These are phyloP conservation scores for Phlyctochytrium bullatum DNA, from an alignment of 192 early-diverging fungal genomes.

Conservation along the genomic window DNA sequence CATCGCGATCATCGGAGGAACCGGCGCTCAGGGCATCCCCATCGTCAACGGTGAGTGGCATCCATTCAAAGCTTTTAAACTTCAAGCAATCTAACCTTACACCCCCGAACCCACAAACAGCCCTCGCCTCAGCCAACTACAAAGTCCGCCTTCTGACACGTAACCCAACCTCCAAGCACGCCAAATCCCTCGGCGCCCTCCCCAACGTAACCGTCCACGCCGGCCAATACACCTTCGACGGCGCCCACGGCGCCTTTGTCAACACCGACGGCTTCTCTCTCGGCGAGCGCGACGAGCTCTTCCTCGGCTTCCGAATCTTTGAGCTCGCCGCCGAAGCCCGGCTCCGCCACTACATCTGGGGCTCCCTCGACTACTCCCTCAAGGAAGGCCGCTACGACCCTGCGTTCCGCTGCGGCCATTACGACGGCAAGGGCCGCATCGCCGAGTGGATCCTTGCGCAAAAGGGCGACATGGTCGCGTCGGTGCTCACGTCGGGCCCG, in stretches of 20 bases:
- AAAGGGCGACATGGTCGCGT: not conserved
- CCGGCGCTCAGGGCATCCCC: not conserved
- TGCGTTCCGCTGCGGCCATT: not conserved
- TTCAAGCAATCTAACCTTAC: too few relatives aligned
- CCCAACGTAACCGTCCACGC: not conserved
- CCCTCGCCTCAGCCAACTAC: not conserved
- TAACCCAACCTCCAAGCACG: not conserved
- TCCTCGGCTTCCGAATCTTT: not conserved
- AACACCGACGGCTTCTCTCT: not conserved
- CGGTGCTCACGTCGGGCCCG: not conserved
- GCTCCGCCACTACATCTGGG: not conserved
- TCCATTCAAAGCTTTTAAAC: too few relatives aligned
- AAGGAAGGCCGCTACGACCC: not conserved
- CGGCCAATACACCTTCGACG: not conserved
- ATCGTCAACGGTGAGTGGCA: not conserved
- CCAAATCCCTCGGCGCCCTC: not conserved
- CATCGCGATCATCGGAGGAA: not conserved
- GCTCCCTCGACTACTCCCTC: not conserved
- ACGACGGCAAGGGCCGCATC: not conserved
- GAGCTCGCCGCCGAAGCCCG: not conserved
- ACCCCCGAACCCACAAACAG: too few relatives aligned
- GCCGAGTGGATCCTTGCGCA: not conserved
- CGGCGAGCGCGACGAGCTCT: not conserved
- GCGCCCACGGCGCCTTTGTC: not conserved
- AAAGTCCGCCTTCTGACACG: not conserved